Evolutionary conservation across 495 filamentous ascomycete genomes (phyloP).

Genomic region (Xylaria venustula): DNA sequence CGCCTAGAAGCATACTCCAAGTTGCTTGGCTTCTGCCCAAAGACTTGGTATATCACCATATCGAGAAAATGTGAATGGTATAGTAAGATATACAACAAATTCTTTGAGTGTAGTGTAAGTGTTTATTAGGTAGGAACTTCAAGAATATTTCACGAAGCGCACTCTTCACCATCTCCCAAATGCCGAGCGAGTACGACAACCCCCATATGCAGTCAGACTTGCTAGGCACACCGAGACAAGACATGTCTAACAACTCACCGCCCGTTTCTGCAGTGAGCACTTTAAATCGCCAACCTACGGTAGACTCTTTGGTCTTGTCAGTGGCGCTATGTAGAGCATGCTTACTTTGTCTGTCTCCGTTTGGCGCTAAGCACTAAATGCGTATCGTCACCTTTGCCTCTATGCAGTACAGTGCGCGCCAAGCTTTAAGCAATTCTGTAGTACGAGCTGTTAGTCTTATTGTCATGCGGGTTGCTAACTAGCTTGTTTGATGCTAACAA

Average conservation of each 20-base stretch:
- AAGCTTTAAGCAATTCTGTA: no score
- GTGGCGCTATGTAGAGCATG: no score
- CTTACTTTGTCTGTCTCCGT: no score
- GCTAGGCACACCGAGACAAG: background rate
- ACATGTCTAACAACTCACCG: background rate
- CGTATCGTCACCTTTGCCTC: background rate
- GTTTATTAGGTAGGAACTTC: background rate
- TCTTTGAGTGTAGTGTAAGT: background rate
- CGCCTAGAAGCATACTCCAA: no score
- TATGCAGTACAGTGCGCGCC: no score
- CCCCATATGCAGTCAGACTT: slow-evolving; percentile 3
- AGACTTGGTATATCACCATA: background rate
- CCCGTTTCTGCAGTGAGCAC: slow-evolving; percentile 30
- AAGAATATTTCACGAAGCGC: background rate
- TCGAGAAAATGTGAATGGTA: background rate
- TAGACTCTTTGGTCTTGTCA: no score
- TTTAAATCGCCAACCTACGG: slow-evolving; percentile 20
- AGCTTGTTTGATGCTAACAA: no score
- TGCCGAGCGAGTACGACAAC: background rate
- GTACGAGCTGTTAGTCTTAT: background rate
- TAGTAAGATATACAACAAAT: no score
- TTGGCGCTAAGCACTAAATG: slow-evolving; percentile 1
- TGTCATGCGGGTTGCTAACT: background rate
- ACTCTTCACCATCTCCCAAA: background rate
- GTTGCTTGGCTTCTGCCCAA: no score